Evolutionary conservation across 2,329 filamentous ascomycete species (phyloP).

Genomic region (Cryphonectria naterciae): DNA sequence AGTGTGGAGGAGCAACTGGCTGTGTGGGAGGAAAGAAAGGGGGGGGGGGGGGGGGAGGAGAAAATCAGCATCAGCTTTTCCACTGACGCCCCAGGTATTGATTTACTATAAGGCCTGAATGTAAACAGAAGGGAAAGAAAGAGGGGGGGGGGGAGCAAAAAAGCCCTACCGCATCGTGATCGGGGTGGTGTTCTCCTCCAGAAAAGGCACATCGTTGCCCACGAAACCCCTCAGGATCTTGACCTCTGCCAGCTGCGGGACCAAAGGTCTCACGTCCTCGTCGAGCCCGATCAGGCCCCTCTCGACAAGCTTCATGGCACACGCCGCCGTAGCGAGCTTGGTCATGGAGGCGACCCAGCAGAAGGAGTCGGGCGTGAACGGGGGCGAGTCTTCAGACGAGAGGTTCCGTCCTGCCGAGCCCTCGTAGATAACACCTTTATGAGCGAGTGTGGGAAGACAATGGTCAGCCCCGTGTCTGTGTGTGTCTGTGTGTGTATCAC

Average conservation of each 20-base stretch:
- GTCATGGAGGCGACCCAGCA: constrained; percentile 45
- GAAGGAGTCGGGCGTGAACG: constrained; percentile 39
- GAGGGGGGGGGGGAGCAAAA: too few relatives aligned
- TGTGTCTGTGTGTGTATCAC: not conserved
- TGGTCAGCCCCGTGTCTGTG: not conserved
- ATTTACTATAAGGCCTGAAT: too few relatives aligned
- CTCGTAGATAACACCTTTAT: constrained; percentile 39
- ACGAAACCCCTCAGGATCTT: constrained; percentile 44
- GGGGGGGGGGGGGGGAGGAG: not conserved
- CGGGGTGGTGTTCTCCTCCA: constrained; percentile 42
- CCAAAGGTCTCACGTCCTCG: constrained; percentile 37
- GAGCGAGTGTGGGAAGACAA: not conserved
- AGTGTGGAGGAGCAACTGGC: constrained; percentile 54
- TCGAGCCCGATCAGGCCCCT: constrained; percentile 39
- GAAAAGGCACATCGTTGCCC: constrained; percentile 40
- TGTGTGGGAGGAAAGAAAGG: constrained; percentile 18
- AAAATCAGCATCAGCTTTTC: not conserved
- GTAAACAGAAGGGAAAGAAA: not conserved
- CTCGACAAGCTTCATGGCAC: constrained; percentile 45
- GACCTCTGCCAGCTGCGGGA: constrained; percentile 38
- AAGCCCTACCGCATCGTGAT: constrained; percentile 44
- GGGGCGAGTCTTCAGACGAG: constrained; percentile 30
- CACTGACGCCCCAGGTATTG: not conserved
- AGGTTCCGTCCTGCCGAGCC: constrained; percentile 40
- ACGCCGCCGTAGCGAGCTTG: constrained; percentile 42